Evolutionary conservation across 352 stramenopile species (phyloP), one percentile per base, ranked within the genome.

Genomic region (Blastocystis sp.): DNA sequence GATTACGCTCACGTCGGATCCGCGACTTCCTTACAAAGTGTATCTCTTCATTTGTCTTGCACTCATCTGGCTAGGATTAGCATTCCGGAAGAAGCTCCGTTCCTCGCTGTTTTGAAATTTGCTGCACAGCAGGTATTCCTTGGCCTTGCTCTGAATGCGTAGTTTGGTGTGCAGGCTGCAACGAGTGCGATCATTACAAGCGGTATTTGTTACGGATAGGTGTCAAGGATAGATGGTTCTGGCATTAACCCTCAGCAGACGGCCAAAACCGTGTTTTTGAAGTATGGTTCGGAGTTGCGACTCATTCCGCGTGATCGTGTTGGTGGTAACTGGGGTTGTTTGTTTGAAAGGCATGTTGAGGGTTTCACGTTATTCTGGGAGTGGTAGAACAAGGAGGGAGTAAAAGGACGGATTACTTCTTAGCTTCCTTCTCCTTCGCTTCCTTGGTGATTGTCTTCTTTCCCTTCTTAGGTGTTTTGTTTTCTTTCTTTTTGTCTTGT

Each of bases 131-230:
- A 95, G 91, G 93, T 94, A 71, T 26, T 82, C 1, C 37, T 51
- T 70, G 0, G 24, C 21, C 65, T n/a, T 10, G 24, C 3, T 1
- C 24, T 50, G 35, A 37, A 66, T 82, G 63, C 61, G 51, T 90
- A 95, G 93, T 96, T 96, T 90, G 91, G 94, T 81, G 94, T 96
- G 61, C 93, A 93, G 62, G 92, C 93, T 29, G 91, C 92, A 21
- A 96, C 94, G 31, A 96, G 94, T 80, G 94, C 94, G n/a, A 95
- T 96, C 81, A 95, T 96, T 91, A 96, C 94, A 61, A 94, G 94
- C 88, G 93, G 93, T 95, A 91, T 12, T 69, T 81, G n/a, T 9
- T 55, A 13, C 3, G 65, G 12, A 10, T 41, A 80, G 26, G 3
- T 29, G 0, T 33, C 62, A n/a, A 24, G 26, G 1, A 80, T 88